A percentile compares a stretch with the other conserved stretches of the same genome.
phyloP scores from a whole-genome alignment of 75 land plant genomes.

The Pinus taeda region DNA sequence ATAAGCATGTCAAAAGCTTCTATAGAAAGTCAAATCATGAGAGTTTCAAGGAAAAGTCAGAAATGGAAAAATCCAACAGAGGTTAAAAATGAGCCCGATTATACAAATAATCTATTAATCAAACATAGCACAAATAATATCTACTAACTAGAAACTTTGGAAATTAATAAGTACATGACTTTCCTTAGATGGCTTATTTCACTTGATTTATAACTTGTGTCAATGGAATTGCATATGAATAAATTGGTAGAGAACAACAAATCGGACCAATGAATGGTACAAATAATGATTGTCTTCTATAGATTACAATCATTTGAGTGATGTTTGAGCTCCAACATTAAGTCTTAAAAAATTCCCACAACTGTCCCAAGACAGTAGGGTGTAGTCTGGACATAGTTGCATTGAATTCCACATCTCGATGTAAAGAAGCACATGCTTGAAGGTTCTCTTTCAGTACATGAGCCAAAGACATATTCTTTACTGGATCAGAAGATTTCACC shows the following conservation, averaged over 20 bases:
- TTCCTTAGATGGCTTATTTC: not conserved
- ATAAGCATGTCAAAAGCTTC: not conserved
- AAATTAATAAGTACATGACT: not conserved
- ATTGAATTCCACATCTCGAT: conserved; percentile 82
- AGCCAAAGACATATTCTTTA: conserved; percentile 73
- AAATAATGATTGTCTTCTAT: conserved; percentile 6
- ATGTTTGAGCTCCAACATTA: not conserved
- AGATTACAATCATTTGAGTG: not conserved
- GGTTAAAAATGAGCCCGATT: not conserved
- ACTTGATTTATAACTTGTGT: not conserved
- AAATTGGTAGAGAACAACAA: not conserved
- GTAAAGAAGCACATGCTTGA: conserved; percentile 77
- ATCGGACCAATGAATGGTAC: not conserved
- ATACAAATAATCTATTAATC: no score
- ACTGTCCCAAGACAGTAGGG: conserved; percentile 69
- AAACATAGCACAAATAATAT: not conserved
- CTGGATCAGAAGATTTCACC: conserved; percentile 79
- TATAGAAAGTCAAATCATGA: not conserved
- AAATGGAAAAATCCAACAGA: not conserved
- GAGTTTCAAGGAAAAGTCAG: not conserved
- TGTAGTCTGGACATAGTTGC: conserved; percentile 74
- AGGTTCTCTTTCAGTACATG: conserved; percentile 77
- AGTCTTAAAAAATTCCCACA: conserved; percentile 71
- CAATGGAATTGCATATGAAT: not conserved
- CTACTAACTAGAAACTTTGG: not conserved